These are phyloP conservation scores for Kalmusia sp. DNA, from an alignment of 2,329 filamentous ascomycete species.

Conservation along the genomic window DNA sequence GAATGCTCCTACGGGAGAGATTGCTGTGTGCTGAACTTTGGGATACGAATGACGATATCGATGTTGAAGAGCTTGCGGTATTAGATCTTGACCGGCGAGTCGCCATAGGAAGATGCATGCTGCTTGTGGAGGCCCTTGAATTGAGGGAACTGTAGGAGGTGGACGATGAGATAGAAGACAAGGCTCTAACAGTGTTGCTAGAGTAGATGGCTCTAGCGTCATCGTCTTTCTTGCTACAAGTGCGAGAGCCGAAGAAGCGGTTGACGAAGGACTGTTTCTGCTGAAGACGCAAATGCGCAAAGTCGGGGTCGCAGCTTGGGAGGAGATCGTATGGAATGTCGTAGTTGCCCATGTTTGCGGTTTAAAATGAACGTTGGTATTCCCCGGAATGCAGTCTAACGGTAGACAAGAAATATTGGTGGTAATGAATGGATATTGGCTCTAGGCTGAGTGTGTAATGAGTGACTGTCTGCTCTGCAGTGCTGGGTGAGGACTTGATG, in stretches of 20 bases:
- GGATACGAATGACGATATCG: constrained; percentile 1
- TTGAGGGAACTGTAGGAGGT: background rate
- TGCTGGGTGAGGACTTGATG: background rate
- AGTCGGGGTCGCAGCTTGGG: constrained; percentile 1
- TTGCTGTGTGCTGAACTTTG: background rate
- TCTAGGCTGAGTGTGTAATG: background rate
- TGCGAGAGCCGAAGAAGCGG: constrained; percentile 5
- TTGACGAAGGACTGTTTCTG: constrained; percentile 6
- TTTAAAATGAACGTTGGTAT: too few relatives aligned
- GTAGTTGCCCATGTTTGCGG: background rate
- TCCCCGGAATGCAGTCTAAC: too few relatives aligned
- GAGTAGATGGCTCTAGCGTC: background rate
- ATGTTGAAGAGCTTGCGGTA: constrained; percentile 1
- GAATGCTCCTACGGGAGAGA: background rate
- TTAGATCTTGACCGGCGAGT: background rate
- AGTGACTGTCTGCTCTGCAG: constrained; percentile 5
- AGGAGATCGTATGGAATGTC: constrained; percentile 6
- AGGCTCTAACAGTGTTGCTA: background rate
- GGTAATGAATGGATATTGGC: background rate
- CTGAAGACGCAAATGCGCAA: background rate
- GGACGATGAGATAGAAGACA: background rate
- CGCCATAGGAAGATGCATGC: constrained; percentile 1
- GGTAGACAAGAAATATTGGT: too few relatives aligned
- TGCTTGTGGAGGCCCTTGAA: background rate
- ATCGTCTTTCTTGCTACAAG: background rate